Evolutionary conservation across 345 rosid species (phyloP).

Genomic region (Eucalyptus brandiana): DNA sequence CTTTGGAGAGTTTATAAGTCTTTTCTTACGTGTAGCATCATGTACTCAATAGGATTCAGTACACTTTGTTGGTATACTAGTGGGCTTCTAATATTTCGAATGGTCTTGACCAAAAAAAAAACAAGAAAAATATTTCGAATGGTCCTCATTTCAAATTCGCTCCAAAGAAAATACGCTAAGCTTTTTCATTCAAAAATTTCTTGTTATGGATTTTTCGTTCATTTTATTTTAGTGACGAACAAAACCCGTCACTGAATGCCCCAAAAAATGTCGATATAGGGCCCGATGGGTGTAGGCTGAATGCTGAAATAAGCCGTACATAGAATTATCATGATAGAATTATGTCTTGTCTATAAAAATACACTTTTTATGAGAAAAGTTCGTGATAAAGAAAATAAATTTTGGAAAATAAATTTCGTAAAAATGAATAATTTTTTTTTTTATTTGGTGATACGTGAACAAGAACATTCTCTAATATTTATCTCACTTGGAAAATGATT

Average conservation of each 20-base stretch:
- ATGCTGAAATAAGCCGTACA: background rate
- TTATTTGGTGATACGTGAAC: background rate
- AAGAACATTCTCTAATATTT: too few species aligned
- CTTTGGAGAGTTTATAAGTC: background rate
- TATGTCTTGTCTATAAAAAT: background rate
- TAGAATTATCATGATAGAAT: background rate
- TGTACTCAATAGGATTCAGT: background rate
- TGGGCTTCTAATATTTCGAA: background rate
- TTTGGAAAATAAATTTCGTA: too few species aligned
- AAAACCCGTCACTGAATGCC: background rate
- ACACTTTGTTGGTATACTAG: background rate
- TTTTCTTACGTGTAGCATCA: background rate
- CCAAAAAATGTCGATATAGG: background rate
- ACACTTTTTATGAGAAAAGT: background rate
- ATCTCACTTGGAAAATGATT: background rate
- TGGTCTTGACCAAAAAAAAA: background rate
- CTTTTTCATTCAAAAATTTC: background rate
- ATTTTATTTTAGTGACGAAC: background rate
- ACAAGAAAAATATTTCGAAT: too few species aligned
- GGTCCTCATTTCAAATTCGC: background rate
- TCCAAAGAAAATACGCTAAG: background rate
- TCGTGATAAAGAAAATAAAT: accelerated
- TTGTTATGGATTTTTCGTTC: accelerated
- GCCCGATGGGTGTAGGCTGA: background rate
- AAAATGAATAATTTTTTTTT: too few species aligned